Percentiles rank a stretch among this genome's conserved stretches.
Evolutionary conservation across 179 eudicot genomes (phyloP).

Genomic region (Amaranthus tricolor): DNA sequence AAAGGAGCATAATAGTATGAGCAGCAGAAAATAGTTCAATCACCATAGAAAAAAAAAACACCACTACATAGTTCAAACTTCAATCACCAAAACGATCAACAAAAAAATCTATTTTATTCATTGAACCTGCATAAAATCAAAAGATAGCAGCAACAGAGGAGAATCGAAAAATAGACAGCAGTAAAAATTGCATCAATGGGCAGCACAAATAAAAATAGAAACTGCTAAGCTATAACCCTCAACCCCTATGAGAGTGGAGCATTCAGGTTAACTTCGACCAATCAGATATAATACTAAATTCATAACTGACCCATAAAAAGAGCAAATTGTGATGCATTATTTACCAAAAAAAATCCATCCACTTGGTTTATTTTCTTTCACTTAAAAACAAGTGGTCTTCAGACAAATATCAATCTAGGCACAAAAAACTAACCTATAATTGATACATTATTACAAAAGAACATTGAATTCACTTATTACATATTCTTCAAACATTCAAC

Average conservation of each 20-base stretch:
- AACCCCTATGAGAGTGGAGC: neutral
- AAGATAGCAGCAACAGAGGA: neutral
- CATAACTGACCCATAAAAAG: neutral
- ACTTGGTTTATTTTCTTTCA: too few species aligned
- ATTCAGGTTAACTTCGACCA: neutral
- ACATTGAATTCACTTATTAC: too few species aligned
- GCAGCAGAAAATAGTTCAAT: neutral
- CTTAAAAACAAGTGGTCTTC: too few species aligned
- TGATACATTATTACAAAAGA: too few species aligned
- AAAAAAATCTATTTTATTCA: neutral
- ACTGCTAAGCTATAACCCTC: too few species aligned
- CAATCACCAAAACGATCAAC: neutral
- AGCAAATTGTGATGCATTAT: neutral
- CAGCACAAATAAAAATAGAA: neutral
- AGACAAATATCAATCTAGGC: too few species aligned
- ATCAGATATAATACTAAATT: neutral
- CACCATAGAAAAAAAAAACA: constrained; percentile 6
- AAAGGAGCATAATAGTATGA: neutral
- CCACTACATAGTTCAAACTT: neutral
- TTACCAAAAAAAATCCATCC: too few species aligned
- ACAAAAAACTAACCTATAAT: too few species aligned
- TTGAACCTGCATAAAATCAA: neutral
- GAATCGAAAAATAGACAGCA: neutral
- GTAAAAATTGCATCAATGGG: neutral
- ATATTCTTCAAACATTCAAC: too few species aligned